Evolutionary conservation across 805 yeast genomes (phyloP), one percentile per base, ranked within the genome.

Genomic region (Spathaspora hagerdaliae): DNA sequence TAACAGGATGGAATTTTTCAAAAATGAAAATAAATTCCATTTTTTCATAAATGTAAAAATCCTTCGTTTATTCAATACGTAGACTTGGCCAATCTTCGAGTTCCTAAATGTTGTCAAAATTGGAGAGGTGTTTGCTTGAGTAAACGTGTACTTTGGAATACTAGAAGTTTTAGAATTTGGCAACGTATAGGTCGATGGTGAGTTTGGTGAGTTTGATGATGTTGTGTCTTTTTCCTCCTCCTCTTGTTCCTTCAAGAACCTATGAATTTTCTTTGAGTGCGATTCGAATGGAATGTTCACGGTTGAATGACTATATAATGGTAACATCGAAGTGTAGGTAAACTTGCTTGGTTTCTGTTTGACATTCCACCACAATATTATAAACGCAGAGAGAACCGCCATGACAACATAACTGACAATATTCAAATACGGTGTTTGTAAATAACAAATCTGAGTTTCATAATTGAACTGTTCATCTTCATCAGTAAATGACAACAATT

Each of bases 361-460:
- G 38, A 61, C 41, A 45, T 65, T 60, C 62, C 66, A 66, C 43
- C 47, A 51, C 11, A 71, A 51, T 15, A 70, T 41, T 1, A 60
- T 26, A 1, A 63, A 27, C 0, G 62, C 71, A 15, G 67, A 60
- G 2, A 58, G 35, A 27, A 60, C 62, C 2, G 78, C 73, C 43
- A 67, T 53, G 5, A 58, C 39, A 2, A 71, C 61, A 52, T 77
- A 77, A 43, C 60, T 48, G 9, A 57, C 49, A 1, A 75, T 61
- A 46, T 74, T 74, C 31, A 61, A 45, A 51, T 75, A 76, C 5
- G 82, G 81, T 6, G 63, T 62, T 5, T 75, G 78, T 31, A 74
- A 55, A 55, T 71, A 71, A 54, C 82, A 77, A 26, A 75, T 57
- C 15, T 63, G 54, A 14, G 77, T 73, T n/a, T 57, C 53, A 53